phyloP scores from a whole-genome alignment of 106 monocot genomes.

The Amphibolis antarctica region DNA sequence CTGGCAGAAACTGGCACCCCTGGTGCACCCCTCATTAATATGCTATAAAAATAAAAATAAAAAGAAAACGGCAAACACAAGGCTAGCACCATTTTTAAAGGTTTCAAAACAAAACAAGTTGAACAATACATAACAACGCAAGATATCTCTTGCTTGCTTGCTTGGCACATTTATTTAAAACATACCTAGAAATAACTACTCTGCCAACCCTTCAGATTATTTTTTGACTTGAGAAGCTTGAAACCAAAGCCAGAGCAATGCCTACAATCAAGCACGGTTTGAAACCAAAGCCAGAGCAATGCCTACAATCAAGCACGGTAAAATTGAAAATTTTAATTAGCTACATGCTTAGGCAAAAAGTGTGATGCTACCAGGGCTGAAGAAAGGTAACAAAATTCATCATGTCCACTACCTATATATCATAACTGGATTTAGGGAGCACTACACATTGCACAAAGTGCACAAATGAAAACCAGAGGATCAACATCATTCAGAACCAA shows the following conservation, averaged over 20 bases:
- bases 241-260: not conserved
- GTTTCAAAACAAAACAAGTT: not conserved
- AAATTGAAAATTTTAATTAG: not conserved
- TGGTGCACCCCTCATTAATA: slow-evolving; percentile 75
- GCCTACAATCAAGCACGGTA: not conserved
- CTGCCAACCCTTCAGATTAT: not conserved
- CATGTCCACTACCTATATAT: too few species aligned
- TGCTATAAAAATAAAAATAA: not conserved
- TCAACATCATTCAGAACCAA: too few species aligned
- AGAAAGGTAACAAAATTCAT: too few species aligned
- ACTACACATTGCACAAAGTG: too few species aligned
- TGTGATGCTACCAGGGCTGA: too few species aligned
- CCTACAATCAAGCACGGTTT: not conserved
- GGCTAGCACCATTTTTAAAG: slow-evolving; percentile 6
- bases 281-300: not conserved
- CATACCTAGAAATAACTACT: slow-evolving; percentile 2
- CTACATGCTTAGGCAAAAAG: not conserved
- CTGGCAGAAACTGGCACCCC: slow-evolving; percentile 69
- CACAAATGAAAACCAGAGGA: too few species aligned
- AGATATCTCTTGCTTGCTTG: not conserved
- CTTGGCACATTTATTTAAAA: not conserved
- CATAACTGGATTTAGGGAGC: too few species aligned
- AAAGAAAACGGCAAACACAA: slow-evolving; percentile 8
- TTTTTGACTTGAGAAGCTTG: not conserved
- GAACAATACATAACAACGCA: slow-evolving; percentile 16